Evolutionary conservation across 2,329 filamentous ascomycete species (phyloP).

Genomic region (Lasiodiplodia sp.): DNA sequence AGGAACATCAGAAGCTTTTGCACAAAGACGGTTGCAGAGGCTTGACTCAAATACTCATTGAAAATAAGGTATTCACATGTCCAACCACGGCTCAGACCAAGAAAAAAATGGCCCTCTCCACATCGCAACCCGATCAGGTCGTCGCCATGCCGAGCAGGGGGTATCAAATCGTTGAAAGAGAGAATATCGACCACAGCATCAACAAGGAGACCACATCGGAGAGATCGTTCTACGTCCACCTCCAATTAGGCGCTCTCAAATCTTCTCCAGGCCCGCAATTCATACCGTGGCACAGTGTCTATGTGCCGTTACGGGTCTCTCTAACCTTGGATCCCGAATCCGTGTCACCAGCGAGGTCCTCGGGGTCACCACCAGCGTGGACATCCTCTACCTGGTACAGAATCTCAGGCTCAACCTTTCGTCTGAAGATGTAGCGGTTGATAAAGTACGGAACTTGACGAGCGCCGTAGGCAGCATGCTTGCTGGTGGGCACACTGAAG

Average conservation of each 20-base stretch:
- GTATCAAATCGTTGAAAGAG: conserved; percentile 16
- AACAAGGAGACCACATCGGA: background rate
- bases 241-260: background rate
- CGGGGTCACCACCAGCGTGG: background rate
- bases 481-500: conserved; percentile 58
- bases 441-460: conserved; percentile 48
- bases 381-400: conserved; percentile 32
- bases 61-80: background rate
- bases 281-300: background rate
- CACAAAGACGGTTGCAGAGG: background rate
- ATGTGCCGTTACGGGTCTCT: background rate
- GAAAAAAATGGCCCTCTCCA: background rate
- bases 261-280: background rate
- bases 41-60: background rate
- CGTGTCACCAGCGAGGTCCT: conserved; percentile 14
- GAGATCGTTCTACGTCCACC: background rate
- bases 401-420: conserved; percentile 38
- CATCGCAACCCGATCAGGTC: background rate
- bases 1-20: no score
- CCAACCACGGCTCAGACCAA: background rate
- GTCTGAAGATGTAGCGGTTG: conserved; percentile 42
- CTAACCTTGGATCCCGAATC: background rate
- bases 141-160: background rate
- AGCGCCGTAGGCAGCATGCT: conserved; percentile 38
- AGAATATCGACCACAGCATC: background rate